phyloP scores from a whole-genome alignment of 2,329 filamentous ascomycete species.

The Trichoderma semiorbis region DNA sequence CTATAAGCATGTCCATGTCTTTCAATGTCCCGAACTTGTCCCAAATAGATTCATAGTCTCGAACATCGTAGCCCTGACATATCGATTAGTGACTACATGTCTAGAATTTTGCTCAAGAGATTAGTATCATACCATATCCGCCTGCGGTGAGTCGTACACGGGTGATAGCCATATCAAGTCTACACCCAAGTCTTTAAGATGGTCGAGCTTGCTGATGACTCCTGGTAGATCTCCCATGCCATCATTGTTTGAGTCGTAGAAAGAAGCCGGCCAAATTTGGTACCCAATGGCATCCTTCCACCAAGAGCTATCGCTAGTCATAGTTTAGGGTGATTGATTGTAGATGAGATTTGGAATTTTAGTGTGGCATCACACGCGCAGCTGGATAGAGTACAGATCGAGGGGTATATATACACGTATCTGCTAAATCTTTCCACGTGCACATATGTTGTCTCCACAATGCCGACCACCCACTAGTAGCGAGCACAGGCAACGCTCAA shows the following conservation, averaged over 20 bases:
- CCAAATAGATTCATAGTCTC: constrained; percentile 61
- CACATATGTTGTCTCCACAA: background rate
- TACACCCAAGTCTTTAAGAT: constrained; percentile 47
- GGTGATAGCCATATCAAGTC: constrained; percentile 48
- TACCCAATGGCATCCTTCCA: constrained; percentile 55
- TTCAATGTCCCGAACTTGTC: constrained; percentile 46
- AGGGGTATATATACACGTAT: background rate
- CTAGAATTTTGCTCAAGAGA: background rate
- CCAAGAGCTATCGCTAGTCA: constrained; percentile 33
- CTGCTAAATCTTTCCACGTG: background rate
- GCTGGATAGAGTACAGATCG: background rate
- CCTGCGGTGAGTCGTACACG: constrained; percentile 39
- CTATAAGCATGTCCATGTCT: constrained; percentile 16
- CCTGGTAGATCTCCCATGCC: constrained; percentile 52
- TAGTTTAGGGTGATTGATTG: background rate
- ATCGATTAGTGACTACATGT: constrained; percentile 19
- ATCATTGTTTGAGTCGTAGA: constrained; percentile 53
- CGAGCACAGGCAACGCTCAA: background rate
- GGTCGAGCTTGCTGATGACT: constrained; percentile 52
- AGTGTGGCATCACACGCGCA: background rate
- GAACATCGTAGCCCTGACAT: constrained; percentile 58
- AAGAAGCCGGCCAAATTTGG: constrained; percentile 56
- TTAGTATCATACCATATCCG: constrained; percentile 23
- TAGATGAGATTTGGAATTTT: background rate
- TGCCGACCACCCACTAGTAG: background rate